Conservation (phyloP, 2,329 filamentous ascomycete genomes). For the Aureobasidium sp. region DNA sequence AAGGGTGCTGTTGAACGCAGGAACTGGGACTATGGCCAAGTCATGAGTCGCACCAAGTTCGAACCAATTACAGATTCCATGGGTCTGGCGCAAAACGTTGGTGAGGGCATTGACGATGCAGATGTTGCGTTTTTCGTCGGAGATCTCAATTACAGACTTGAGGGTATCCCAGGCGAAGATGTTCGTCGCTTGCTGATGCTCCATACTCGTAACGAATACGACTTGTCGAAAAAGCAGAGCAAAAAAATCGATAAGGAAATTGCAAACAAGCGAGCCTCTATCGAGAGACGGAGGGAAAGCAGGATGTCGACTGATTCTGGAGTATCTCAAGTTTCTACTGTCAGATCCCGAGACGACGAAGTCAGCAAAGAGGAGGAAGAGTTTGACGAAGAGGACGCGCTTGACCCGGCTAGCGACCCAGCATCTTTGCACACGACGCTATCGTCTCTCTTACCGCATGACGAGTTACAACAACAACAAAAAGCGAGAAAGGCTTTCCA, state of each 20-base stretch:
- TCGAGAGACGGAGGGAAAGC: neutral
- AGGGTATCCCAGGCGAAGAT: slow-evolving; percentile 81
- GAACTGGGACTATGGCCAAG: slow-evolving; percentile 82
- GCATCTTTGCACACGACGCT: slow-evolving; percentile 82
- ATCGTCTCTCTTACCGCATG: slow-evolving; percentile 77
- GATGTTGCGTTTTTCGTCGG: slow-evolving; percentile 96
- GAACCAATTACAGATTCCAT: slow-evolving; percentile 60
- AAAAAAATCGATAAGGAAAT: slow-evolving; percentile 29
- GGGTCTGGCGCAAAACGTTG: slow-evolving; percentile 47
- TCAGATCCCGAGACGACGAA: neutral
- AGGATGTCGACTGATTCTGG: slow-evolving; percentile 8
- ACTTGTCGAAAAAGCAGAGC: slow-evolving; percentile 34
- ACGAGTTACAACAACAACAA: slow-evolving; percentile 73
- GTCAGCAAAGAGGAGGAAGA: neutral
- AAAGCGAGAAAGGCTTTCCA: slow-evolving; percentile 71
- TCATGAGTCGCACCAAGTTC: slow-evolving; percentile 68
- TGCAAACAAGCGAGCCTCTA: slow-evolving; percentile 4
- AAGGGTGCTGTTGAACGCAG: slow-evolving; percentile 68
- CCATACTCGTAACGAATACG: slow-evolving; percentile 73
- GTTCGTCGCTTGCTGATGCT: slow-evolving; percentile 76
- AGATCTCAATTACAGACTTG: slow-evolving; percentile 88
- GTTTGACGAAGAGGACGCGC: neutral
- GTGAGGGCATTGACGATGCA: slow-evolving; percentile 74
- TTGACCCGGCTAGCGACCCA: slow-evolving; percentile 47
- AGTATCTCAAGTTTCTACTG: neutral